phyloP scores from a whole-genome alignment of 2,329 filamentous ascomycete genomes.

The Aspergillus sp. region DNA sequence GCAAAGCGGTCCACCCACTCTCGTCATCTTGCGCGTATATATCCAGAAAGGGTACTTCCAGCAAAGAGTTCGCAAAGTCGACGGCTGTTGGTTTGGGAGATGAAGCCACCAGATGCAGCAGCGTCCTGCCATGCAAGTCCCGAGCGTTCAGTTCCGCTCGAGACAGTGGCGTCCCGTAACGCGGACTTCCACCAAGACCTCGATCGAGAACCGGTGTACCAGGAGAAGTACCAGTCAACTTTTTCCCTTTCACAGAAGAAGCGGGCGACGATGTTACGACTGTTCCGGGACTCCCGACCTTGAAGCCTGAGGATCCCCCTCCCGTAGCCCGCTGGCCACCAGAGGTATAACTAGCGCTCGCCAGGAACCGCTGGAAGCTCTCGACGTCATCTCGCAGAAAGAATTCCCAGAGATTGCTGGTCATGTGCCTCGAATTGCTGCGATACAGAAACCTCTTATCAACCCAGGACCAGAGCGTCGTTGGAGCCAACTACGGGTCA shows the following conservation, averaged over 20 bases:
- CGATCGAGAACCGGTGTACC: slow-evolving; percentile 40
- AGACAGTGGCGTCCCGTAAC: slow-evolving; percentile 34
- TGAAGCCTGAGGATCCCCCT: slow-evolving; percentile 15
- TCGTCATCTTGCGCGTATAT: slow-evolving; percentile 80
- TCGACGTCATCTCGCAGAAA: slow-evolving; percentile 98
- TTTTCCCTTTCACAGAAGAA: slow-evolving; percentile 41
- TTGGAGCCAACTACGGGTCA: slow-evolving; percentile 68
- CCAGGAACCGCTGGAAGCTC: slow-evolving; percentile 80
- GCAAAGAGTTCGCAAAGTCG: slow-evolving; percentile 67
- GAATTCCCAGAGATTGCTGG: slow-evolving; percentile 90
- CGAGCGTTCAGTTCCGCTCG: slow-evolving; percentile 73
- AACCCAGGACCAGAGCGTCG: slow-evolving; percentile 66
- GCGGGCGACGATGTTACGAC: slow-evolving; percentile 24
- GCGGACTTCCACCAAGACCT: slow-evolving; percentile 9
- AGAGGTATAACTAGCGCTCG: slow-evolving; percentile 53
- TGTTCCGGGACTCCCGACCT: slow-evolving; percentile 23
- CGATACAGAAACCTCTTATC: slow-evolving; percentile 35
- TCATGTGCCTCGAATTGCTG: slow-evolving; percentile 60
- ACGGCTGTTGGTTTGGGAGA: slow-evolving; percentile 61
- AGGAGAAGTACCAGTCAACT: slow-evolving; percentile 39
- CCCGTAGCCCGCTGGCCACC: slow-evolving; percentile 23
- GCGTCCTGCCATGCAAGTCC: slow-evolving; percentile 70
- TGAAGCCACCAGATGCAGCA: slow-evolving; percentile 76
- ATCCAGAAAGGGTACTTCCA: slow-evolving; percentile 76
- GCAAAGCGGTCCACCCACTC: slow-evolving; percentile 91